Evolutionary conservation across 2,329 filamentous ascomycete species (phyloP).

Genomic region (Zarea fungicola): DNA sequence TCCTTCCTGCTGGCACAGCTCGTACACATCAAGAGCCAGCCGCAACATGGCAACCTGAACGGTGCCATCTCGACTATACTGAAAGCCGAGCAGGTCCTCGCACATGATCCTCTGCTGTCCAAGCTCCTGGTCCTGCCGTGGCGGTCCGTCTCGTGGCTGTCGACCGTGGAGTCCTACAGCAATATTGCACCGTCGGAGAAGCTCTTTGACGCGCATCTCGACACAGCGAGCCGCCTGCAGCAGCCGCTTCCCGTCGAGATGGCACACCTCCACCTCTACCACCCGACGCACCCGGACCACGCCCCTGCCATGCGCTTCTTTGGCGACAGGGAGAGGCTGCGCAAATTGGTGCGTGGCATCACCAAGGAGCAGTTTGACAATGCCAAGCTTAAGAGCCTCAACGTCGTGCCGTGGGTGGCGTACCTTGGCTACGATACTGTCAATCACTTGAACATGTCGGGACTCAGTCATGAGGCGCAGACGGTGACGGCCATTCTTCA

Average conservation of each 20-base stretch:
- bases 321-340: slow-evolving; percentile 26
- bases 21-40: slow-evolving; percentile 37
- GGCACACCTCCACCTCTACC: slow-evolving; percentile 51
- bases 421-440: slow-evolving; percentile 44
- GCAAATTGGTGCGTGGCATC: slow-evolving; percentile 20
- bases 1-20: slow-evolving; percentile 34
- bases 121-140: slow-evolving; percentile 38
- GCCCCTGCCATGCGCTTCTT: slow-evolving; percentile 44
- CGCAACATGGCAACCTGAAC: slow-evolving; percentile 40
- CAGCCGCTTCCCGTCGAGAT: slow-evolving; percentile 37
- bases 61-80: slow-evolving; percentile 44
- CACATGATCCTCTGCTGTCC: slow-evolving; percentile 29
- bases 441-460: slow-evolving; percentile 36
- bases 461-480: slow-evolving; percentile 36
- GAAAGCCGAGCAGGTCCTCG: slow-evolving; percentile 40
- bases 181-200: slow-evolving; percentile 39
- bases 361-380: neutral
- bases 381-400: slow-evolving; percentile 27
- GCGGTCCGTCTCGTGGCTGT: slow-evolving; percentile 44
- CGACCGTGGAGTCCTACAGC: slow-evolving; percentile 46
- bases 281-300: slow-evolving; percentile 46
- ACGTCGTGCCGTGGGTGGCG: slow-evolving; percentile 30
- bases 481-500: slow-evolving; percentile 34
- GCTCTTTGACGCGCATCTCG: slow-evolving; percentile 49
- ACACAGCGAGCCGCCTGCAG: slow-evolving; percentile 37